A percentile compares a stretch with the other conserved stretches of the same genome.
These are phyloP conservation scores for Leishmania arabica DNA, from an alignment of 208 protist genomes.

Conservation along the genomic window DNA sequence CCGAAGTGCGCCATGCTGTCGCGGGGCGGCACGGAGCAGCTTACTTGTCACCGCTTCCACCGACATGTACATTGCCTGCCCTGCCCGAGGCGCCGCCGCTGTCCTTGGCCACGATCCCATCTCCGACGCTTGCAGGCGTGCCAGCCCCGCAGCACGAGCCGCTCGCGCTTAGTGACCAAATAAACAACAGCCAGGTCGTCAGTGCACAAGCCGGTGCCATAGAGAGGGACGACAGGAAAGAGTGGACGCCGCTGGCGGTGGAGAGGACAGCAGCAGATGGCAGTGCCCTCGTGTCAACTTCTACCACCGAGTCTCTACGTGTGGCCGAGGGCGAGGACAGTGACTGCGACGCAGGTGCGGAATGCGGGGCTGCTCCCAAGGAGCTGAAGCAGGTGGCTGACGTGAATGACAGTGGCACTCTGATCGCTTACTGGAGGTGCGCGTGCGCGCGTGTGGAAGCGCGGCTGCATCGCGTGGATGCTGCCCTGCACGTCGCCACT, in stretches of 20 bases:
- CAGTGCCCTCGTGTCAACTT: slow-evolving; percentile 14
- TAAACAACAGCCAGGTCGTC: background rate
- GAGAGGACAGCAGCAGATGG: background rate
- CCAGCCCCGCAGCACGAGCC: background rate
- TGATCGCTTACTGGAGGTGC: slow-evolving; percentile 37
- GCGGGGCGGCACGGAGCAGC: background rate
- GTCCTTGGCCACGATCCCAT: background rate
- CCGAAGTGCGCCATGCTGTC: slow-evolving; percentile 21
- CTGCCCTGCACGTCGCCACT: slow-evolving; percentile 35
- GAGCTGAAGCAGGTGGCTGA: background rate
- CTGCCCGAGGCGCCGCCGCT: background rate
- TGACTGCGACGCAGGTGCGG: background rate
- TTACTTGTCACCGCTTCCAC: background rate
- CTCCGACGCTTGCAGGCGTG: background rate
- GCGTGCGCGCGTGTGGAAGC: slow-evolving; percentile 22
- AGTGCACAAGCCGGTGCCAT: background rate
- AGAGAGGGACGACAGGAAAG: background rate
- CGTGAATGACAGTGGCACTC: background rate
- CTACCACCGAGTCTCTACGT: background rate
- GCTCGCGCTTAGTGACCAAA: background rate
- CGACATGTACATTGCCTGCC: background rate
- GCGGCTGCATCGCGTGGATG: slow-evolving; percentile 37
- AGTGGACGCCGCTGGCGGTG: background rate
- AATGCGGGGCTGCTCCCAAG: background rate
- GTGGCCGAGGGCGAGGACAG: background rate